These are phyloP conservation scores for Coccomyxa sp. DNA, from an alignment of 139 green algal species.

Conservation along the genomic window DNA sequence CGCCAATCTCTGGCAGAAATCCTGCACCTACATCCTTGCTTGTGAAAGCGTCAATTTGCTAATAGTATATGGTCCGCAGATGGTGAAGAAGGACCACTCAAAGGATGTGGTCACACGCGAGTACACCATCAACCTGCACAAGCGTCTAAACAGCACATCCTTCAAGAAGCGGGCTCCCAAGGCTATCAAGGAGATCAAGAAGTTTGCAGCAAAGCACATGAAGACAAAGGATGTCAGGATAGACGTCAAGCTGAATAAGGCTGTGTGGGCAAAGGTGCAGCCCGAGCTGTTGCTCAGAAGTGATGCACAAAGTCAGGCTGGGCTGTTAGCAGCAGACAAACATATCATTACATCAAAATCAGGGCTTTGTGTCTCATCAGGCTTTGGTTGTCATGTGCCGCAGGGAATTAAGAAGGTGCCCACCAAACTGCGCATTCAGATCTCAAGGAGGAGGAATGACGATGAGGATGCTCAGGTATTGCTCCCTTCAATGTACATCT, in stretches of 20 bases:
- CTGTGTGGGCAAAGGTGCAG: conserved; percentile 80
- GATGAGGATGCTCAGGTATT: conserved; percentile 95
- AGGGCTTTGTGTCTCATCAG: background rate
- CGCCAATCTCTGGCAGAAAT: too few relatives aligned
- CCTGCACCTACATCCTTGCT: too few relatives aligned
- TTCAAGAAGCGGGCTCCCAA: conserved; percentile 97
- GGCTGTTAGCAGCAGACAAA: background rate
- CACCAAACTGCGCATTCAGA: conserved; percentile 81
- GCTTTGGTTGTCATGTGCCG: background rate
- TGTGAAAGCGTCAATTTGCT: background rate
- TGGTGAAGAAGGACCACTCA: conserved; percentile 56
- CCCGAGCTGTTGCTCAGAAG: background rate
- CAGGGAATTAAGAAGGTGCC: conserved; percentile 93
- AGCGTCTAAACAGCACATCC: conserved; percentile 82
- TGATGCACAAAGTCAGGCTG: background rate
- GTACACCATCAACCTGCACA: conserved; percentile 99
- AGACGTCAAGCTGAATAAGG: conserved; percentile 99
- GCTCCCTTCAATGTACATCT: background rate
- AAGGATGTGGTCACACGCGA: conserved; percentile 88
- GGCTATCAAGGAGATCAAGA: conserved; percentile 95
- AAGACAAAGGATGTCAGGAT: conserved; percentile 92
- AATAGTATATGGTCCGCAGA: background rate
- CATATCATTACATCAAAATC: background rate
- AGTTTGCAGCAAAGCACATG: conserved; percentile 95
- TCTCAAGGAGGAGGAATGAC: conserved; percentile 91